Evolutionary conservation across 2,329 filamentous ascomycete genomes (phyloP), one percentile per base, ranked within the genome.

Genomic region (Moelleriella libera): DNA sequence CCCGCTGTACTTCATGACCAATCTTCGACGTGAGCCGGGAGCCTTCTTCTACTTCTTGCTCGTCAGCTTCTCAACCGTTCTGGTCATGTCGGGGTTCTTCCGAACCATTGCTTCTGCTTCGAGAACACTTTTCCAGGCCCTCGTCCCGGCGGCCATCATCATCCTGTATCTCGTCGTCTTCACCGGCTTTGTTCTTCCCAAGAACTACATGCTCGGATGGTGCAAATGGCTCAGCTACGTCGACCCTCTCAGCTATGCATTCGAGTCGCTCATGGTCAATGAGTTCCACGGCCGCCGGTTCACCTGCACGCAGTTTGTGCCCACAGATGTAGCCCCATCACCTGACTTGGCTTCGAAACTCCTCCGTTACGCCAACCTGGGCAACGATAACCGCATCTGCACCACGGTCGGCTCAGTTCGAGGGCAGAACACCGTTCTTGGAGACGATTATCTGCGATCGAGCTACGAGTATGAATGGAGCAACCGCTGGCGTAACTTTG

Each of bases 41-140:
- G 66, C 81, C 0, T 95, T 92, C 71, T 95, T 95, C 72, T 84
- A 88, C 67, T 94, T 87, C 73, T 64, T 88, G 49, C 69, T 95
- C 46, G 76, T 90, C 58, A 83, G 80, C 2, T 87, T 90, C 65
- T 61, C 75, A 49, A 80, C 80, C 1, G 85, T 85, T 0, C 55
- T 94, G 57, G 73, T 77, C 52, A 92, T 92, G 85, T 88, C 83
- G 44, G 89, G 88, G 80, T 75, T 90, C 52, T 94, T 94, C 75
- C 78, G 87, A 45, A 83, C 80, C 6, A 85, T 94, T 52, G 87
- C 76, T n/a, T 82, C 85, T 0, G 68, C 82, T 1, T 88, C 87
- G 4, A 74, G 84, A 45, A 85, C 84, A 0, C 67, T 83, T 10
- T 78, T 79, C 10, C 76, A 81, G 56, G 77, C 78, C 54, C 72